phyloP scores from a whole-genome alignment of 306 rosid species.

The Coriaria nepalensis region DNA sequence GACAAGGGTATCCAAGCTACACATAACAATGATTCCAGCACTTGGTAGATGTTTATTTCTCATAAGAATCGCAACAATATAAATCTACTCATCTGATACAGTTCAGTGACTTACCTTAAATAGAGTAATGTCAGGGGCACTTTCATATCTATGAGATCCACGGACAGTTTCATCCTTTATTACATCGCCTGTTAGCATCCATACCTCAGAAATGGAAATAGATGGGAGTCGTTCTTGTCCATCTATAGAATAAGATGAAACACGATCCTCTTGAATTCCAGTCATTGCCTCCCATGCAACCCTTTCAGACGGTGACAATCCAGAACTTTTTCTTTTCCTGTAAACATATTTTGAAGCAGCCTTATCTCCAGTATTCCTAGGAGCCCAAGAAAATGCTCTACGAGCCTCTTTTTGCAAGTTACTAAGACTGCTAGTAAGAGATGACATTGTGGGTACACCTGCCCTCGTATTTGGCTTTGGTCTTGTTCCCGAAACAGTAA shows the following conservation, averaged over 20 bases:
- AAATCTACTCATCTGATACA: conserved; percentile 8
- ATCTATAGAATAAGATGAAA: conserved; percentile 58
- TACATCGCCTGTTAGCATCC: conserved; percentile 89
- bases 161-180: conserved; percentile 67
- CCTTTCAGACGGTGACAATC: conserved; percentile 78
- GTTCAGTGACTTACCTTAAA: conserved; percentile 55
- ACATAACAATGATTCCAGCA: conserved; percentile 5
- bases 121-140: conserved; percentile 85
- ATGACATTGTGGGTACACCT: conserved; percentile 50
- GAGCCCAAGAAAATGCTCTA: conserved; percentile 96
- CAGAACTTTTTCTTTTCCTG: conserved; percentile 94
- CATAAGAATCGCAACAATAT: not conserved
- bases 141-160: conserved; percentile 80
- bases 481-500: conserved; percentile 66
- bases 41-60: no score
- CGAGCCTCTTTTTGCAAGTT: conserved; percentile 96
- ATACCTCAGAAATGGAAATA: conserved; percentile 78
- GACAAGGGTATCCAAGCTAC: no score
- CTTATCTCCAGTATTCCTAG: conserved; percentile 61
- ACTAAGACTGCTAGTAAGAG: conserved; percentile 75
- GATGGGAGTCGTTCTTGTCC: conserved; percentile 93
- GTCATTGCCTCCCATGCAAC: conserved; percentile 98
- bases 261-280: conserved; percentile 88
- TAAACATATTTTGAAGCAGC: conserved; percentile 69
- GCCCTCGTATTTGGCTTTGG: conserved; percentile 63